phyloP scores from a whole-genome alignment of 148 eudicot species.

The Pouteria glomerata region DNA sequence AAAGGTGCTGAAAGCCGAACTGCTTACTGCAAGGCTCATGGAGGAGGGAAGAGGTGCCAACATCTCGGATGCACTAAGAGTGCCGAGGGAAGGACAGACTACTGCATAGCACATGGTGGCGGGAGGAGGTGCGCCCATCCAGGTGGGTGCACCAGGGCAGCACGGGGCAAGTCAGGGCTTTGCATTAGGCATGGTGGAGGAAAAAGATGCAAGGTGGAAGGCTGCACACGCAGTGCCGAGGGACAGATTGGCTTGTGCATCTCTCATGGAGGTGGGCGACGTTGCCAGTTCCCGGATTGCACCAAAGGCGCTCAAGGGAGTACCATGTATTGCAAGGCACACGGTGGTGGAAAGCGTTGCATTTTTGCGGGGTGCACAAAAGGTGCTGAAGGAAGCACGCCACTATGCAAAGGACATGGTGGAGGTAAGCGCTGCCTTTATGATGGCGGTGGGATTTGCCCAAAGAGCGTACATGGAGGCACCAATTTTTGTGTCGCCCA shows the following conservation, averaged over 20 bases:
- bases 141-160: conserved; percentile 79
- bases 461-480: conserved; percentile 95
- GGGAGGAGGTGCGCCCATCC: conserved; percentile 67
- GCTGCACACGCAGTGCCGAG: conserved; percentile 82
- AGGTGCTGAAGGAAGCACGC: conserved; percentile 98
- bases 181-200: conserved; percentile 97
- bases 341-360: conserved; percentile 95
- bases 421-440: conserved; percentile 88
- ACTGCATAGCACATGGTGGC: conserved; percentile 94
- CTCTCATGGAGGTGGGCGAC: conserved; percentile 93
- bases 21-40: conserved; percentile 90
- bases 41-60: conserved; percentile 90
- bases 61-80: conserved; percentile 88
- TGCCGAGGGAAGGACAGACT: conserved; percentile 87
- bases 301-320: conserved; percentile 91
- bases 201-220: conserved; percentile 76
- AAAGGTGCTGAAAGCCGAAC: conserved; percentile 93
- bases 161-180: conserved; percentile 90
- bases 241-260: conserved; percentile 91
- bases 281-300: conserved; percentile 62
- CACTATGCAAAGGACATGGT: conserved; percentile 92
- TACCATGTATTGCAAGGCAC: conserved; percentile 82
- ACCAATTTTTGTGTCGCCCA: conserved; percentile 89
- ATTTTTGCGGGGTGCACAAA: conserved; percentile 78
- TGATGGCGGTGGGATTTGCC: conserved; percentile 94